Evolutionary conservation across 345 rosid species (phyloP).

Genomic region (Durio zibethinus): DNA sequence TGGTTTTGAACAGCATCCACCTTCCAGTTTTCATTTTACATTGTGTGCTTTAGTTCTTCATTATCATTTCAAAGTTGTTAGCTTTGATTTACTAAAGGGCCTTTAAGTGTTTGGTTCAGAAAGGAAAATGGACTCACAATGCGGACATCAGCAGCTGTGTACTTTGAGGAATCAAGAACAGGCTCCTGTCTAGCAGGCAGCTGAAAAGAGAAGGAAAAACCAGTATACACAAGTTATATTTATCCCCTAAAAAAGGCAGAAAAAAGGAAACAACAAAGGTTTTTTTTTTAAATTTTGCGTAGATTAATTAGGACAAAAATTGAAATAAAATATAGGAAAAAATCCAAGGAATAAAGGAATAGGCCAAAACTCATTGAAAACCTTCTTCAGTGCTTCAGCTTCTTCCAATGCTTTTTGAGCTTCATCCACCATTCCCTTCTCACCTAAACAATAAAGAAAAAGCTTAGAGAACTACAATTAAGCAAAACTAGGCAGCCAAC

Average conservation of each 20-base stretch:
- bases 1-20: not conserved
- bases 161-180: conserved; percentile 10
- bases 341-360: not conserved
- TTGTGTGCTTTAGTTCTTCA: not conserved
- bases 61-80: not conserved
- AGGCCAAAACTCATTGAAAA: conserved; percentile 17
- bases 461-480: not conserved
- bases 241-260: not conserved
- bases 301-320: not conserved
- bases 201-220: not conserved
- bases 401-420: conserved; percentile 98
- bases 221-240: not conserved
- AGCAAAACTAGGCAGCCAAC: not conserved
- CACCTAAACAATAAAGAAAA: conserved; percentile 18
- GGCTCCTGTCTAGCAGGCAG: conserved; percentile 15
- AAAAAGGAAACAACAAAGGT: not conserved
- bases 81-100: not conserved
- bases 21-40: not conserved
- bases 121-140: not conserved
- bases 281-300: not conserved
- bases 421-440: conserved; percentile 99
- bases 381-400: conserved; percentile 99
- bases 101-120: not conserved
- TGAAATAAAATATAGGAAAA: not conserved
- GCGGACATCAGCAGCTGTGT: conserved; percentile 17